Evolutionary conservation across 1,284 basidiomycete species (phyloP).

Genomic region (Cystobasidium sp.): DNA sequence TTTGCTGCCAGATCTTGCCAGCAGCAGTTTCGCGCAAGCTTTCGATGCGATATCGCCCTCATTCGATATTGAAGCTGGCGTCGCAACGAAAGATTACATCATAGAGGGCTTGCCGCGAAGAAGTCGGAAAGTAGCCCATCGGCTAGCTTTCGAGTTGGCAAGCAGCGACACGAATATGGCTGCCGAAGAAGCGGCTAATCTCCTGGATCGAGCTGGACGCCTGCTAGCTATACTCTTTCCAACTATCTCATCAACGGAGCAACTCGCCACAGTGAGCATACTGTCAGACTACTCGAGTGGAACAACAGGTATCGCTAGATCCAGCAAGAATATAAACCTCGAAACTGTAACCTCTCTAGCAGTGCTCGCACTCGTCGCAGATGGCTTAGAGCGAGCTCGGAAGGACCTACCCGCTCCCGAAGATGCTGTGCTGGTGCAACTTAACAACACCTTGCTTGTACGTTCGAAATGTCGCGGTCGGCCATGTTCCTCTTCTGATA

Average conservation of each 20-base stretch:
- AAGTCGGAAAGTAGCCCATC: neutral
- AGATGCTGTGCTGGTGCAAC: neutral
- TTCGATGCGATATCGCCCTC: slow-evolving; percentile 1
- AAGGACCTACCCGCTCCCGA: no score
- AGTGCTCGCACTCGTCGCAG: no score
- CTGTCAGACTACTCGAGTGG: no score
- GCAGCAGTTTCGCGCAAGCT: neutral
- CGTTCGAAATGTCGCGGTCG: neutral
- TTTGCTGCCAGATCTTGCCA: neutral
- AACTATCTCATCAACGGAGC: no score
- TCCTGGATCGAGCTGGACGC: no score
- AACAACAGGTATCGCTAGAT: no score
- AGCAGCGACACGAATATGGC: neutral
- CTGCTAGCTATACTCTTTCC: no score
- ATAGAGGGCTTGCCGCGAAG: slow-evolving; percentile 12
- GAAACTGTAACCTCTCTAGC: no score
- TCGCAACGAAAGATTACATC: slow-evolving; percentile 1
- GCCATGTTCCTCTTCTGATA: neutral
- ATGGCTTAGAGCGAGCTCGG: no score
- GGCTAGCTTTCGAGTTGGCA: neutral
- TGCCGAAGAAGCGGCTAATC: no score
- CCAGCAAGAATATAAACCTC: no score
- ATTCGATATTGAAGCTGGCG: neutral
- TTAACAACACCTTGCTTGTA: neutral
- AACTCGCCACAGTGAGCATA: no score